Conservation (phyloP, 73 alveolate genomes). For the Symbiodinium natans region DNA sequence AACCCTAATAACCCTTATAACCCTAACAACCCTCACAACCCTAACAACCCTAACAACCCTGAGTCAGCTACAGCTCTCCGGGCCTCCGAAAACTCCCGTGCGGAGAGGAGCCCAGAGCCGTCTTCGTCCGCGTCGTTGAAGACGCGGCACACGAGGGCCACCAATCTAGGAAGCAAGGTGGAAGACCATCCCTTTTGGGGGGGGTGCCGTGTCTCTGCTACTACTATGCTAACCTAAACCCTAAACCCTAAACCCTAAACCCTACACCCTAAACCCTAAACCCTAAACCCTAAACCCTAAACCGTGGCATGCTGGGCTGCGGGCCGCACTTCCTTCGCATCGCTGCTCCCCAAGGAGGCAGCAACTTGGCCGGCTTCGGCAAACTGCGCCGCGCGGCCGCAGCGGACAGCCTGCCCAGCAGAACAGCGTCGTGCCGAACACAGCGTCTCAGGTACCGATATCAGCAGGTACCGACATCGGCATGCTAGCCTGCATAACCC, state of each 20-base stretch:
- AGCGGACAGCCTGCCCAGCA: conserved; percentile 20
- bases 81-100: conserved; percentile 43
- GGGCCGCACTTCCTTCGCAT: conserved; percentile 11
- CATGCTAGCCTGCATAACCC: no score
- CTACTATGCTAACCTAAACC: neutral
- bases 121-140: conserved; percentile 64
- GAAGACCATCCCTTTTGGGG: neutral
- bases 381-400: conserved; percentile 49
- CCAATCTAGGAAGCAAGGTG: neutral
- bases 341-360: neutral
- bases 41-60: no score
- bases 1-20: no score
- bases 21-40: no score
- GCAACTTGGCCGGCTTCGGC: neutral
- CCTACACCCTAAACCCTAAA: neutral
- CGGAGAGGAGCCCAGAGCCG: conserved; percentile 54
- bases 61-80: no score
- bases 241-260: neutral
- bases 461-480: no score
- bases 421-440: no score
- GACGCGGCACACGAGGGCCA: conserved; percentile 36
- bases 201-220: neutral
- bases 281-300: no score
- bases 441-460: no score
- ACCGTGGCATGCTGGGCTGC: no score